phyloP scores from a whole-genome alignment of 495 filamentous ascomycete species.

The Neurospora sp. region DNA sequence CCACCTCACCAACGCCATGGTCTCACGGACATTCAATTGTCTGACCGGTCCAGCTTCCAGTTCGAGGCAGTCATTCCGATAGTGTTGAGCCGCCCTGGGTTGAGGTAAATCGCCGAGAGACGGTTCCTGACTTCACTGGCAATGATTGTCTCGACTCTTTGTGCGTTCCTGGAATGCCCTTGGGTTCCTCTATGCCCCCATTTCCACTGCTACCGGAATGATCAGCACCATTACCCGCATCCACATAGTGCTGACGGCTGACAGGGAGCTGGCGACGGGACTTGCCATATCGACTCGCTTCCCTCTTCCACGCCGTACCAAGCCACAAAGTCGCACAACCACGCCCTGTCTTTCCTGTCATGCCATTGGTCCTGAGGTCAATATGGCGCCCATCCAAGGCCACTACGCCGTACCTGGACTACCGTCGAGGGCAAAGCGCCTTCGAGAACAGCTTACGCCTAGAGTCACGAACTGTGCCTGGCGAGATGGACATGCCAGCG shows the following conservation, averaged over 20 bases:
- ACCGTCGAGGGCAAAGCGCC: background rate
- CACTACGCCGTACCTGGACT: background rate
- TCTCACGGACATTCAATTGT: background rate
- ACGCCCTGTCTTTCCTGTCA: background rate
- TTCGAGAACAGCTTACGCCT: background rate
- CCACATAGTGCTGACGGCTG: background rate
- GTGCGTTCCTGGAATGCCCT: background rate
- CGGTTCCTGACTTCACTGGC: background rate
- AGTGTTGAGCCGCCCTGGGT: background rate
- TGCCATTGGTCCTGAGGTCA: background rate
- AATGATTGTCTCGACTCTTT: background rate
- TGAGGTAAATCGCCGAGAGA: background rate
- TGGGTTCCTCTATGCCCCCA: background rate
- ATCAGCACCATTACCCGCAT: background rate
- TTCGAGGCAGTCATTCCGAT: background rate
- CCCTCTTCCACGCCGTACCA: background rate
- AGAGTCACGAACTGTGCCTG: background rate
- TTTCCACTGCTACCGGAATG: background rate
- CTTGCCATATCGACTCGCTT: background rate
- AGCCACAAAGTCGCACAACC: background rate
- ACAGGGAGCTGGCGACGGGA: constrained; percentile 4
- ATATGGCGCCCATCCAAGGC: background rate
- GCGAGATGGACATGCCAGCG: background rate
- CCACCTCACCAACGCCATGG: too few relatives aligned
- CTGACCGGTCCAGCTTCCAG: background rate